phyloP scores from a whole-genome alignment of 495 filamentous ascomycete genomes.

The Neurospora africana region DNA sequence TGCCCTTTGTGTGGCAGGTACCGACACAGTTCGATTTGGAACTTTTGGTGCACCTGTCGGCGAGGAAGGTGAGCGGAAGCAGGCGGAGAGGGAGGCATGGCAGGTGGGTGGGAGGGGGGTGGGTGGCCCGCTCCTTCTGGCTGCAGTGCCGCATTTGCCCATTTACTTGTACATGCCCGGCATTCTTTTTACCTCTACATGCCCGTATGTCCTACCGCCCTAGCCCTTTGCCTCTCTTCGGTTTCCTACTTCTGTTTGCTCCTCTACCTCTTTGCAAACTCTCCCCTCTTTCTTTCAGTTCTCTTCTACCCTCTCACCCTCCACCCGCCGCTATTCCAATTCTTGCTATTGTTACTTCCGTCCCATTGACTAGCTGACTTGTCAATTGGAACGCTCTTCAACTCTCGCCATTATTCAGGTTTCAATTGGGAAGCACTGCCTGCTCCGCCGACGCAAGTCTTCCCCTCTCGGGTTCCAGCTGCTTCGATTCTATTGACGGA shows the following conservation, averaged over 20 bases:
- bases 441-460: background rate
- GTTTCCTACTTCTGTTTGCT: background rate
- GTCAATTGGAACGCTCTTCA: slow-evolving; percentile 1
- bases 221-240: background rate
- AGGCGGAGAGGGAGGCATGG: background rate
- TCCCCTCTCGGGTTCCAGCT: background rate
- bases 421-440: background rate
- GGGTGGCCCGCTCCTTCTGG: background rate
- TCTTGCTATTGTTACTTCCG: background rate
- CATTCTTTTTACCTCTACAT: background rate
- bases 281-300: background rate
- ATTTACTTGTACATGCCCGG: background rate
- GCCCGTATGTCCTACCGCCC: background rate
- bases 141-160: background rate
- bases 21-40: background rate
- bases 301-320: background rate
- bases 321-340: background rate
- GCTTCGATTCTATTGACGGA: background rate
- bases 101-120: background rate
- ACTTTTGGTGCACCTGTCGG: background rate
- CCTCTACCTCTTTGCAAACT: slow-evolving; percentile 1
- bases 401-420: background rate
- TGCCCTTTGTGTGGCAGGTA: background rate
- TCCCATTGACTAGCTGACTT: slow-evolving; percentile 1
- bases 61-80: background rate